Evolutionary conservation across 2,329 filamentous ascomycete species (phyloP).

Genomic region (Fusarium sp.): DNA sequence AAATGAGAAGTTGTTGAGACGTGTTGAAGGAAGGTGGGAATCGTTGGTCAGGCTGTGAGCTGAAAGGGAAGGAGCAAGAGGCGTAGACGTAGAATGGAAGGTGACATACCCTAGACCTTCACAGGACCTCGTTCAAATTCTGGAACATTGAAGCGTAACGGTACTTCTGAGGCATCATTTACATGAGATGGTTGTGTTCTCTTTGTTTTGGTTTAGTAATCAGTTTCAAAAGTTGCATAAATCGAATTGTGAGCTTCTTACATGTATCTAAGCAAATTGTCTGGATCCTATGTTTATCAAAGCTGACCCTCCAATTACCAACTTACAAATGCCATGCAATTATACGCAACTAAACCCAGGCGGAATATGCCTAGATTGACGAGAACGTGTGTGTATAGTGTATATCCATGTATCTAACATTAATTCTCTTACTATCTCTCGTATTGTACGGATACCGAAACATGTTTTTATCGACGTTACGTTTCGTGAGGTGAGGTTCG

Average conservation of each 20-base stretch:
- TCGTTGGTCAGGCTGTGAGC: neutral
- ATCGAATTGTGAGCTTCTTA: neutral
- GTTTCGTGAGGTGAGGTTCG: too few relatives aligned
- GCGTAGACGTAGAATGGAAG: neutral
- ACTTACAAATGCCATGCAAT: too few relatives aligned
- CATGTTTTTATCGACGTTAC: conserved; percentile 13
- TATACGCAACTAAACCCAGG: neutral
- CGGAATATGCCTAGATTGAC: neutral
- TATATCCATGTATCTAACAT: neutral
- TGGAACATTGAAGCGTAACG: neutral
- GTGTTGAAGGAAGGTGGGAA: neutral
- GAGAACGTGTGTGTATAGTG: too few relatives aligned
- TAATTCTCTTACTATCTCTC: neutral
- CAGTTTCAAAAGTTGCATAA: neutral
- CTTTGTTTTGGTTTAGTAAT: neutral
- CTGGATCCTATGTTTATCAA: accelerated
- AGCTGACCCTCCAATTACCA: too few relatives aligned
- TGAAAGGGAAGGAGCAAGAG: neutral
- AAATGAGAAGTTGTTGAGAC: neutral
- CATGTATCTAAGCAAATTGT: accelerated
- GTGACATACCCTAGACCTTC: conserved; percentile 10
- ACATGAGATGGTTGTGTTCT: too few relatives aligned
- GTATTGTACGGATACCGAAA: neutral
- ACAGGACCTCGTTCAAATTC: too few relatives aligned
- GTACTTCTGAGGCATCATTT: neutral